Evolutionary conservation across 2,329 filamentous ascomycete genomes (phyloP).

Genomic region (Phyllosticta ampelicida): DNA sequence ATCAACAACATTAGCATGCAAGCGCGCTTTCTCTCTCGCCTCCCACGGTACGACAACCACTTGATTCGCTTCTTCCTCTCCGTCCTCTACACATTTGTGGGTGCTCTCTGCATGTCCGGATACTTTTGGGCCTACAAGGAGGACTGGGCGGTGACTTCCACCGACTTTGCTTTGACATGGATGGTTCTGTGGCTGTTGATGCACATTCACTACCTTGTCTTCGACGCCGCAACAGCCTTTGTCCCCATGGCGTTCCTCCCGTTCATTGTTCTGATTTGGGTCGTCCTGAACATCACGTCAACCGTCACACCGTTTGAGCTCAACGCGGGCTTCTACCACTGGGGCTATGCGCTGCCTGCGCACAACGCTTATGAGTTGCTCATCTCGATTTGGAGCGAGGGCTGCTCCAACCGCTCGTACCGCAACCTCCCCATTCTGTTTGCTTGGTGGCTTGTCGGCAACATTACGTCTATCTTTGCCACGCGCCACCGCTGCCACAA

Average conservation of each 20-base stretch:
- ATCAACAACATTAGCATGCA: slow-evolving; percentile 33
- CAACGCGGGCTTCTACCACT: slow-evolving; percentile 27
- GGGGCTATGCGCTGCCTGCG: slow-evolving; percentile 30
- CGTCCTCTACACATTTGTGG: slow-evolving; percentile 22
- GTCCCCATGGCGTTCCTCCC: slow-evolving; percentile 29
- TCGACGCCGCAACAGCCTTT: slow-evolving; percentile 32
- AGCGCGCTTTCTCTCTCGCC: slow-evolving; percentile 15
- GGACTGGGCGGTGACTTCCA: slow-evolving; percentile 26
- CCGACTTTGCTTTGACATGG: slow-evolving; percentile 32
- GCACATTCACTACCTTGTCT: slow-evolving; percentile 31
- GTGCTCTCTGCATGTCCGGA: slow-evolving; percentile 27
- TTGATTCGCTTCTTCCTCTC: slow-evolving; percentile 19
- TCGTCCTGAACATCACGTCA: slow-evolving; percentile 31
- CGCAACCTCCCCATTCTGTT: slow-evolving; percentile 35
- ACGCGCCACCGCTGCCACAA: not conserved
- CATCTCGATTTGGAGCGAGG: slow-evolving; percentile 31
- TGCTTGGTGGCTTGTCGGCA: slow-evolving; percentile 26
- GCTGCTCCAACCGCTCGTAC: slow-evolving; percentile 31
- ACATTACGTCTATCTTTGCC: not conserved
- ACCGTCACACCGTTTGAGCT: slow-evolving; percentile 33
- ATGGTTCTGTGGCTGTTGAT: slow-evolving; percentile 32
- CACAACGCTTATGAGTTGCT: slow-evolving; percentile 30
- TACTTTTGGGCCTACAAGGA: slow-evolving; percentile 34
- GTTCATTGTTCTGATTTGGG: slow-evolving; percentile 34
- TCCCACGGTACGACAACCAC: slow-evolving; percentile 18